Conservation (phyloP, 495 filamentous ascomycete species). For the Penicillium argentinense region DNA sequence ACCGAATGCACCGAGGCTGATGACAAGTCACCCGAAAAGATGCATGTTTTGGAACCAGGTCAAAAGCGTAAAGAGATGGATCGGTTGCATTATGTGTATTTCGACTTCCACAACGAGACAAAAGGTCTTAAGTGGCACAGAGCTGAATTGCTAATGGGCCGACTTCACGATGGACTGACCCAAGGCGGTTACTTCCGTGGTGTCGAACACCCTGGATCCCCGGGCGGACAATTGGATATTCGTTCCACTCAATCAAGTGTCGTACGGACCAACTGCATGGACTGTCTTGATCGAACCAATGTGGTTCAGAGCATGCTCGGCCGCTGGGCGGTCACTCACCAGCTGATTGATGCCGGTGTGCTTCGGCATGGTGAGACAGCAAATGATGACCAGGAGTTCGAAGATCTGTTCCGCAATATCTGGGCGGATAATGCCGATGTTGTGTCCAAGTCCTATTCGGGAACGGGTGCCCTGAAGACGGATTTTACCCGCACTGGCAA, state of each 20-base stretch:
- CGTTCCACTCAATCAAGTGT: conserved; percentile 79
- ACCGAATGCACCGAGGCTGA: conserved; percentile 59
- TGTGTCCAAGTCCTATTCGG: conserved; percentile 88
- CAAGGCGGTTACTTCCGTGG: conserved; percentile 91
- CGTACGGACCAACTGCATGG: conserved; percentile 98
- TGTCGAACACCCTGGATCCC: conserved; percentile 73
- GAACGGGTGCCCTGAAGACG: conserved; percentile 94
- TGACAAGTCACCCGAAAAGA: conserved; percentile 68
- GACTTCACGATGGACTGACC: conserved; percentile 66
- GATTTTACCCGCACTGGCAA: conserved; percentile 90
- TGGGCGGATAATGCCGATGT: conserved; percentile 99
- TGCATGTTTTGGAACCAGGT: conserved; percentile 69
- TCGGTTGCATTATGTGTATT: conserved; percentile 91
- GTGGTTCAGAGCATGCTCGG: conserved; percentile 96
- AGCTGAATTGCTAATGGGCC: conserved; percentile 80
- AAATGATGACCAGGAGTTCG: conserved; percentile 73
- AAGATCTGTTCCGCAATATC: conserved; percentile 85
- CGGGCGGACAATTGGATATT: conserved; percentile 69
- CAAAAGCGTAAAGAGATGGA: conserved; percentile 65
- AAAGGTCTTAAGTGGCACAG: conserved; percentile 92
- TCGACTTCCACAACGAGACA: conserved; percentile 97
- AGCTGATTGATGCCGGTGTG: conserved; percentile 78
- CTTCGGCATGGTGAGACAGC: conserved; percentile 67
- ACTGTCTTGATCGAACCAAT: conserved; percentile 96
- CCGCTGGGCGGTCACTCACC: conserved; percentile 80